A percentile compares a stretch with the other conserved stretches of the same genome.
Evolutionary conservation across 2,329 filamentous ascomycete species (phyloP).

Genomic region (Orbilia brochopaga): DNA sequence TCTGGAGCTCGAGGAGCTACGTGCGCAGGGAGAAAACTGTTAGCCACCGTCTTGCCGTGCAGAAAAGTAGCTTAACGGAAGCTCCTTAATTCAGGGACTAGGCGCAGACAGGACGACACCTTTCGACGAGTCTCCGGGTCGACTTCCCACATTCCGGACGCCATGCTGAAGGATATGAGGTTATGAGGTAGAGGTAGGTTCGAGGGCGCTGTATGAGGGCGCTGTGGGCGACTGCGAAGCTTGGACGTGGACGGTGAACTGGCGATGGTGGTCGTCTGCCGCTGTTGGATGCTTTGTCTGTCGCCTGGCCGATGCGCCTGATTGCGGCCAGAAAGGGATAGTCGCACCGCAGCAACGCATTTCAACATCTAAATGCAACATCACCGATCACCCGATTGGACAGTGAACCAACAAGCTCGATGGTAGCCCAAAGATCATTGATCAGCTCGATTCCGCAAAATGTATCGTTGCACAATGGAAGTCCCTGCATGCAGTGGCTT

Average conservation of each 20-base stretch:
- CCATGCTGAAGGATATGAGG: conserved; percentile 18
- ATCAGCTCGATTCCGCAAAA: too few species aligned
- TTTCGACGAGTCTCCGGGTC: conserved; percentile 96
- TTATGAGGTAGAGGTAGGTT: neutral
- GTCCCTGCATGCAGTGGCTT: too few species aligned
- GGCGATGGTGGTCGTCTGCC: neutral
- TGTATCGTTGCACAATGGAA: too few species aligned
- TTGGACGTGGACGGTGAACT: neutral
- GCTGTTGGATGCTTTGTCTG: neutral
- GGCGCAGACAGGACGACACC: conserved; percentile 65
- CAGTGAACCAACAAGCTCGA: too few species aligned
- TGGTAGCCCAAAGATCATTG: too few species aligned
- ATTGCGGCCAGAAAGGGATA: neutral
- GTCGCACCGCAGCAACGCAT: neutral
- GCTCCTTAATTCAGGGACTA: conserved; percentile 19
- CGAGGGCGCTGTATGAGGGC: neutral
- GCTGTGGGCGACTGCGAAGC: neutral
- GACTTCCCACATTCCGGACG: conserved; percentile 83
- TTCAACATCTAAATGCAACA: neutral
- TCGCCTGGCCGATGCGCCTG: neutral
- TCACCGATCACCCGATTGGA: neutral
- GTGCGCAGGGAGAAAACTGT: conserved; percentile 21
- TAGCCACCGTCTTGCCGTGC: conserved; percentile 2
- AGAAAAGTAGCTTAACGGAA: conserved; percentile 19
- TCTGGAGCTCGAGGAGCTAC: conserved; percentile 88